Percentiles rank a stretch among this genome's conserved stretches.
These are phyloP conservation scores for Bryum argenteum DNA, from an alignment of 225 moss, liverwort and hornwort species.

Conservation along the genomic window DNA sequence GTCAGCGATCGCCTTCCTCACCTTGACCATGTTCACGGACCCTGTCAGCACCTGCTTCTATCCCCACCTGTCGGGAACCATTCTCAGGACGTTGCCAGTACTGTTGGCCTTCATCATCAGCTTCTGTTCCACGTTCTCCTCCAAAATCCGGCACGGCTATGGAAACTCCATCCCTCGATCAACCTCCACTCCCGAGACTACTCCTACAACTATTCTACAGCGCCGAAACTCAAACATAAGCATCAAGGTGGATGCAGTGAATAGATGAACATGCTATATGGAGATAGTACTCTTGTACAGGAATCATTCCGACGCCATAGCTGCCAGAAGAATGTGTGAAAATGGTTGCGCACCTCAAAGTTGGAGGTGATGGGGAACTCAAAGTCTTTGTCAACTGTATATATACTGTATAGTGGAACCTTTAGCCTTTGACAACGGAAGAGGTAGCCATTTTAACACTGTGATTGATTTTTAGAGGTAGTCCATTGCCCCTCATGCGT, in stretches of 20 bases:
- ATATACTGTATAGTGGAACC: too few relatives aligned
- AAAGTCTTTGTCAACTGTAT: too few relatives aligned
- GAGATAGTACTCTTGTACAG: too few relatives aligned
- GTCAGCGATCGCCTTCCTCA: slow-evolving; percentile 37
- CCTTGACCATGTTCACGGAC: slow-evolving; percentile 63
- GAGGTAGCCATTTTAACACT: too few relatives aligned
- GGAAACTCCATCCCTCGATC: slow-evolving; percentile 30
- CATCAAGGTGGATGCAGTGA: background rate
- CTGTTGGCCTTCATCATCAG: slow-evolving; percentile 45
- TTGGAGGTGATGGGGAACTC: too few relatives aligned
- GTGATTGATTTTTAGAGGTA: too few relatives aligned
- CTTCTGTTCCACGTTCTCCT: slow-evolving; percentile 50
- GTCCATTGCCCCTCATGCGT: too few relatives aligned
- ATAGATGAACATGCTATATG: background rate
- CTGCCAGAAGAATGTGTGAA: too few relatives aligned
- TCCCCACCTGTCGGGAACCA: slow-evolving; percentile 39
- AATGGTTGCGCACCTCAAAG: too few relatives aligned
- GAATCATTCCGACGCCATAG: too few relatives aligned
- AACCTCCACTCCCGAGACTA: too few relatives aligned
- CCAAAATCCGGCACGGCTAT: slow-evolving; percentile 53
- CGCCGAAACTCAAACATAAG: background rate
- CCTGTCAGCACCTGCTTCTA: slow-evolving; percentile 62
- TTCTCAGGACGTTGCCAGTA: slow-evolving; percentile 59
- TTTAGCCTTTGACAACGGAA: too few relatives aligned
- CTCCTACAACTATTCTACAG: background rate